Evolutionary conservation across 2,329 filamentous ascomycete species (phyloP).

Genomic region (Monosporascus cannonballus): DNA sequence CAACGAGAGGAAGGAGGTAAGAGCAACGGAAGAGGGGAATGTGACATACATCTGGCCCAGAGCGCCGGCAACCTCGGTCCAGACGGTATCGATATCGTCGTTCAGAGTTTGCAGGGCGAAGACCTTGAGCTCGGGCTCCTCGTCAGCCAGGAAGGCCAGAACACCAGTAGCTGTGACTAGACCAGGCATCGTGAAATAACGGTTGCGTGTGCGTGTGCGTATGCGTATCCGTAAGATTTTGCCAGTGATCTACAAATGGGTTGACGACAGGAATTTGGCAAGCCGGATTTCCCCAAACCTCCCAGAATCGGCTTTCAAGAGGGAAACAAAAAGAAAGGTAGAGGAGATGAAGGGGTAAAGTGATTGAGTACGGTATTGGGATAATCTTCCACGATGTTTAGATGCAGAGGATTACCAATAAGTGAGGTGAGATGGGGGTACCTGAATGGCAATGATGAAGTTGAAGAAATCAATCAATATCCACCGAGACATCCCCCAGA

Average conservation of each 20-base stretch:
- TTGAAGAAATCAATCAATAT: not conserved
- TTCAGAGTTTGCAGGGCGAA: constrained; percentile 95
- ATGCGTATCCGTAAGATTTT: not conserved
- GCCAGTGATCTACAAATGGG: not conserved
- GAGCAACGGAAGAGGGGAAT: not conserved
- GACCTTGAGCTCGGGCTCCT: constrained; percentile 87
- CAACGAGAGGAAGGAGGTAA: constrained; percentile 8
- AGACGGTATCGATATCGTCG: constrained; percentile 92
- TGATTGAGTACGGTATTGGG: no score
- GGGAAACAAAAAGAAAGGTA: no score
- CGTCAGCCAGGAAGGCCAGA: constrained; percentile 90
- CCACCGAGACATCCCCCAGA: not conserved
- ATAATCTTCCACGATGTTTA: no score
- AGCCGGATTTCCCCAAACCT: not conserved
- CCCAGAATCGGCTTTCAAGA: no score
- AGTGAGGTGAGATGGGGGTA: no score
- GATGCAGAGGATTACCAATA: no score
- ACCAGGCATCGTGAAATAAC: constrained; percentile 65
- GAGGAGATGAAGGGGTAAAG: no score
- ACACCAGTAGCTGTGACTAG: constrained; percentile 92
- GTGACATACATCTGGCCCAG: constrained; percentile 78
- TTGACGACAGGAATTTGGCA: not conserved
- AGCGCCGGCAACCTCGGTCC: constrained; percentile 92
- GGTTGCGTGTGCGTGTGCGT: not conserved
- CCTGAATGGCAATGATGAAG: not conserved